Base-by-base conservation (phyloP, 179 eudicot species). In the Heliamphora pulchella region DNA sequence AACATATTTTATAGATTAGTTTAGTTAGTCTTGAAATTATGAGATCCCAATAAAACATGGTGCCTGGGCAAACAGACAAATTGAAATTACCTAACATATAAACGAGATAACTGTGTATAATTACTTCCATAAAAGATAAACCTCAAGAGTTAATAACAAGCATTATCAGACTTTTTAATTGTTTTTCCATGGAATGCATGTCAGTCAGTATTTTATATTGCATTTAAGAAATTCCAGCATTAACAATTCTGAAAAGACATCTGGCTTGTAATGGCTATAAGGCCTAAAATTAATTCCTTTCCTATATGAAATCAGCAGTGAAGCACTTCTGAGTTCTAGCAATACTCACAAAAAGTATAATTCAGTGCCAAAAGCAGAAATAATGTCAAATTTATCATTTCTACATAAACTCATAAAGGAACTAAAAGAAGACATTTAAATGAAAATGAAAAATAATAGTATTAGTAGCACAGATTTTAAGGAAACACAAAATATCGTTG, bases 171-270 rank as follows among this genome's bases (percentile, higher is more conserved):
- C 74, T 48, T 15, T 39, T 54, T 6, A 74, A 2, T 55, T 53
- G 54, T 57, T 11, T 54, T 75, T n/a, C 78, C 53, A 43, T 9
- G 43, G 44, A 43, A 43, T 61, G 48, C 48, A 55, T 55, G 69
- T 63, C 18, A 10, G 20, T 46, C 13, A 22, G 0, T 47, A 47
- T 47, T 1, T 43, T 20, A 22, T 10, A 20, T 20, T 2, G 63
- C 44, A n/a, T 44, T 75, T n/a, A 75, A 61, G 15, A 44, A 9
- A 20, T 20, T 65, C 70, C 43, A 43, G 72, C 50, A 68, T 15
- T 68, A 62, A 62, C 31, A 62, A n/a, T 43, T 43, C 72, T 44
- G 31, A 57, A 5, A 41, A 75, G 78, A 57, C 66, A 61, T 76
- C 41, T 59, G 67, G 43, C 69, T 18, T 46, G 31, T 71, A 48